Percentiles rank a stretch among this genome's conserved stretches.
phyloP scores from a whole-genome alignment of 805 yeast genomes.

The Pichia scutulata region DNA sequence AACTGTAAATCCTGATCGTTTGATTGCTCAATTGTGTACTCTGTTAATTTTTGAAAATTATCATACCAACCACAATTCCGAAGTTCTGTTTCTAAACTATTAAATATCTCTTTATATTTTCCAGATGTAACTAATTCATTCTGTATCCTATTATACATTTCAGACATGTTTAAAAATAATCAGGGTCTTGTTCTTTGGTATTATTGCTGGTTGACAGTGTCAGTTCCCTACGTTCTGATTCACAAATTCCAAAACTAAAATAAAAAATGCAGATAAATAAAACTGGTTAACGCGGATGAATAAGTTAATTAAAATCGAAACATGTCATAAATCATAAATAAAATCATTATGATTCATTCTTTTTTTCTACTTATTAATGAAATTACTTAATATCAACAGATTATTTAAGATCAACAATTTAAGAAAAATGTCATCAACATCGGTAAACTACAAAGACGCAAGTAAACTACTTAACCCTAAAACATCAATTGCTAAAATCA shows the following conservation, averaged over 20 bases:
- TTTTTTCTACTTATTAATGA: neutral
- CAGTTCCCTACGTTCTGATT: no score
- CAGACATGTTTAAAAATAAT: conserved; percentile 27
- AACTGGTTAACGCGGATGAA: neutral
- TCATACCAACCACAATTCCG: conserved; percentile 85
- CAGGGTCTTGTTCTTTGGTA: no score
- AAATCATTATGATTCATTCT: no score
- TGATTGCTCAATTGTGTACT: conserved; percentile 28
- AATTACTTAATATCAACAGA: neutral
- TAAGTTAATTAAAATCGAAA: no score
- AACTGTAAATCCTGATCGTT: conserved; percentile 34
- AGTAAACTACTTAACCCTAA: conserved; percentile 15
- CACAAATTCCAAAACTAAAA: no score
- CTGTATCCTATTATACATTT: conserved; percentile 46
- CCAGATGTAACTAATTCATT: conserved; percentile 68
- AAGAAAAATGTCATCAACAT: conserved; percentile 6
- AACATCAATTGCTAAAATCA: conserved; percentile 23
- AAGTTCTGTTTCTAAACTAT: conserved; percentile 52
- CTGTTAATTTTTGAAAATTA: conserved; percentile 54
- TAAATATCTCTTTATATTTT: conserved; percentile 68
- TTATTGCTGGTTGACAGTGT: no score
- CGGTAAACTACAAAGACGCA: conserved; percentile 2
- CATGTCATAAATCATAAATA: no score
- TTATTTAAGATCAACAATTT: neutral
- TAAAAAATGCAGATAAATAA: no score